Conservation (phyloP, 371 early-diverging fungal genomes). For the Capniomyces stellatus region DNA sequence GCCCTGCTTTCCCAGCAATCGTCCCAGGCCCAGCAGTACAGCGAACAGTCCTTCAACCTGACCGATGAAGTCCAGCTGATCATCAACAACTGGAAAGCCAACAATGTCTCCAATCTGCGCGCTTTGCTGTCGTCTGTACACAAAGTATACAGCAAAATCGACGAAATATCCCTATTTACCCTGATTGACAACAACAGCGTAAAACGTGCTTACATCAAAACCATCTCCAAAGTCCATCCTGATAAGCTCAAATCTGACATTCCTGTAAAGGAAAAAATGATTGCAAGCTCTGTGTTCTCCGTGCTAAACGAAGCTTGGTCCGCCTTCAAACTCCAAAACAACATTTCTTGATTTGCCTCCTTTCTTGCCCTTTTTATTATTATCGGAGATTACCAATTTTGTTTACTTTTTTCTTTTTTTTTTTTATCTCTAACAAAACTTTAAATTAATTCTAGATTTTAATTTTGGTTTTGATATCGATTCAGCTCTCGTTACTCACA, state of each 20-base stretch:
- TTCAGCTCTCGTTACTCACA: not conserved
- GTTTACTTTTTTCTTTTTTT: not conserved
- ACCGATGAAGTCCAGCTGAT: conserved; percentile 64
- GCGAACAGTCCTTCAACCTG: conserved; percentile 46
- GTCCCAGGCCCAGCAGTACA: too few relatives aligned
- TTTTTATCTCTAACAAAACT: not conserved
- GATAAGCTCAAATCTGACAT: conserved; percentile 45
- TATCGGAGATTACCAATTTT: not conserved
- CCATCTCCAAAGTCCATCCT: conserved; percentile 85
- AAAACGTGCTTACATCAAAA: conserved; percentile 80
- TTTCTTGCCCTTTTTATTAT: not conserved
- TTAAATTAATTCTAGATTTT: too few relatives aligned
- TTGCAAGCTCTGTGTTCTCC: conserved; percentile 76
- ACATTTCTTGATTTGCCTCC: conserved; percentile 11
- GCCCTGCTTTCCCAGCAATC: conserved; percentile 3
- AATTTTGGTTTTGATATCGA: not conserved
- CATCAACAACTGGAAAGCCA: conserved; percentile 49
- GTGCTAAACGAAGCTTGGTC: conserved; percentile 91
- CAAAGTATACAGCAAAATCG: conserved; percentile 65
- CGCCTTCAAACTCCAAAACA: conserved; percentile 55
- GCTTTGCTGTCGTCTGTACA: conserved; percentile 73
- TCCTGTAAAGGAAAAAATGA: conserved; percentile 61
- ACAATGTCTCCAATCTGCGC: conserved; percentile 78
- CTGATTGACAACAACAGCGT: conserved; percentile 68
- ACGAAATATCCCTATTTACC: conserved; percentile 56